phyloP scores from a whole-genome alignment of 257 asterid species.

The Rubia yunnanensis region DNA sequence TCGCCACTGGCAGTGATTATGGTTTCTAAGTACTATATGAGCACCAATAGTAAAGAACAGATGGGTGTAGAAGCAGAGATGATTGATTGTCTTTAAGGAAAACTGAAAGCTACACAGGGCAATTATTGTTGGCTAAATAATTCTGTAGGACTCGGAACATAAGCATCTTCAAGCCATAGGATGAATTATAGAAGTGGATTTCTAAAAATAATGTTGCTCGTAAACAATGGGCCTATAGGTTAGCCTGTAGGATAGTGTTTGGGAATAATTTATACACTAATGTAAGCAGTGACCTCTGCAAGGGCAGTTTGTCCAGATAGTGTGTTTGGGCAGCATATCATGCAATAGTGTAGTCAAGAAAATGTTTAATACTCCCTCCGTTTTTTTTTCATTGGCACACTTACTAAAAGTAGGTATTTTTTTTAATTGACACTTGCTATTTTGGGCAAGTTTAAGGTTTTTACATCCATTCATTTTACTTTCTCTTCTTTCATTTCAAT shows the following conservation, averaged over 20 bases:
- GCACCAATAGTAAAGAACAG: not conserved
- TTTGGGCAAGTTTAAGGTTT: no score
- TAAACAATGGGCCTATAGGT: not conserved
- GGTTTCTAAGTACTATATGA: not conserved
- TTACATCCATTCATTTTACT: no score
- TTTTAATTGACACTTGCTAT: no score
- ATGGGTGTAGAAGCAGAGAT: not conserved
- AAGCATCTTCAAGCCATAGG: not conserved
- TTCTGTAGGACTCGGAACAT: not conserved
- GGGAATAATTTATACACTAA: not conserved
- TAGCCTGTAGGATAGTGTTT: not conserved
- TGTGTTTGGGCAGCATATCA: no score
- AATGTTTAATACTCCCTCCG: no score
- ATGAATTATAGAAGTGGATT: conserved; percentile 12
- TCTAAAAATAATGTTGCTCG: conserved; percentile 3
- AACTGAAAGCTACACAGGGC: conserved; percentile 1
- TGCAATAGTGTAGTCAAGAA: no score
- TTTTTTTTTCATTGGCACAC: no score
- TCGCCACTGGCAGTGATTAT: not conserved
- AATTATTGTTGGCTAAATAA: conserved; percentile 8
- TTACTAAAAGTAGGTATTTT: no score
- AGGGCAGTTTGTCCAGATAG: not conserved
- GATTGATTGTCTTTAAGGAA: not conserved
- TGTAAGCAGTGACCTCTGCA: conserved; percentile 9
- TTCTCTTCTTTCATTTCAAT: no score